A percentile compares a stretch with the other conserved stretches of the same genome.
phyloP scores from a whole-genome alignment of 2,329 filamentous ascomycete species.

The Amauroascus niger region DNA sequence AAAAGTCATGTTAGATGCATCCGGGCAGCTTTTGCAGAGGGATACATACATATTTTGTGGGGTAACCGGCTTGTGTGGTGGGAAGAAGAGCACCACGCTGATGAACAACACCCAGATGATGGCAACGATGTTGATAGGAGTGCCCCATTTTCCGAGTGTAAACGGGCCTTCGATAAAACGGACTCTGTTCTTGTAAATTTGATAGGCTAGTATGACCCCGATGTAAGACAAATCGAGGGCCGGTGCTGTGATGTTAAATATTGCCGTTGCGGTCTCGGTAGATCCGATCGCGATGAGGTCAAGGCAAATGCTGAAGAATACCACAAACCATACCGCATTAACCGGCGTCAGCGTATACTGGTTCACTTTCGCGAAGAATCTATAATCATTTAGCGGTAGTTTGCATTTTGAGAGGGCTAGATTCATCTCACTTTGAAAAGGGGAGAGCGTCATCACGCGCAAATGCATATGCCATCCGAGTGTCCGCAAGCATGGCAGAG shows the following conservation, averaged over 20 bases:
- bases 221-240: slow-evolving; percentile 48
- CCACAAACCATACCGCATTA: slow-evolving; percentile 56
- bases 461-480: slow-evolving; percentile 54
- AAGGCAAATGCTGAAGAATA: slow-evolving; percentile 45
- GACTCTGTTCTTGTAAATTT: slow-evolving; percentile 44
- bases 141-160: slow-evolving; percentile 48
- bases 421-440: slow-evolving; percentile 43
- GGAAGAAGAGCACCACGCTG: slow-evolving; percentile 51
- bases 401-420: neutral
- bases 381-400: slow-evolving; percentile 20
- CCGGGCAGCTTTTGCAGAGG: neutral
- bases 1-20: slow-evolving; percentile 8
- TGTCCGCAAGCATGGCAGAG: slow-evolving; percentile 55
- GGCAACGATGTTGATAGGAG: slow-evolving; percentile 47
- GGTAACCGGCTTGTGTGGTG: slow-evolving; percentile 41
- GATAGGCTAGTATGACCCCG: slow-evolving; percentile 51
- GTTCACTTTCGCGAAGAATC: slow-evolving; percentile 47
- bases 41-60: slow-evolving; percentile 39
- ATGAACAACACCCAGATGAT: slow-evolving; percentile 55
- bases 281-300: slow-evolving; percentile 42
- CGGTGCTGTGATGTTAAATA: slow-evolving; percentile 46
- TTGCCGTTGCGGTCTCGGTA: slow-evolving; percentile 38
- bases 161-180: slow-evolving; percentile 50
- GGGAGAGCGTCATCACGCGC: slow-evolving; percentile 52
- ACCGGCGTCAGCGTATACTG: slow-evolving; percentile 48